Evolutionary conservation across 345 rosid genomes (phyloP), one percentile per base, ranked within the genome.

Genomic region (Eucalyptus curtisii): DNA sequence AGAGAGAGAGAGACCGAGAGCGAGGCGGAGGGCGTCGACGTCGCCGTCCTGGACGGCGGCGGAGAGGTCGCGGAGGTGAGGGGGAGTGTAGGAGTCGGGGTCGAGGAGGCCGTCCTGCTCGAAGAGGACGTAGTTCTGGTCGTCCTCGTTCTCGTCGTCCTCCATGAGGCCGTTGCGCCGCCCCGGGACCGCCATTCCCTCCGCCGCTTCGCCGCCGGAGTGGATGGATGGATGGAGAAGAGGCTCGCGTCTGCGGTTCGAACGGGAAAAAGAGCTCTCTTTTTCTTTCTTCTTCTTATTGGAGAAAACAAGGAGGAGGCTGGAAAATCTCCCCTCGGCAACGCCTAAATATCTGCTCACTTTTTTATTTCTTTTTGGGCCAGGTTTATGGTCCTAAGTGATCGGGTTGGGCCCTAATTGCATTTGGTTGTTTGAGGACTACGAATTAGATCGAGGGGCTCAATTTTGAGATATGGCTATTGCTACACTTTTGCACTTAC

Each of bases 171-270:
- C 98, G 88, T 95, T 96, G 90, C 92, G 95, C 86, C 92, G 91
- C 66, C 95, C 93, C 5, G 96, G 98, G 57, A 97, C 98, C 49
- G 99, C 99, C 99, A 97, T 96, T 22, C 31, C 45, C 68, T 22
- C 47, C 20, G 42, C 47, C 82, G 82, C 71, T 82, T 55, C 3
- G 13, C 8, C 66, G 10, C 19, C 20, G 37, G 47, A 15, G 42
- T 45, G 71, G n/a, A 55, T 55, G 61, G 61, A 55, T 52, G 61
- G 30, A 55, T 22, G 59, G 12, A 2, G 30, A 55, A 55, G 61
- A 55, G 61, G 30, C 61, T 22, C 12, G 30, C 61, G 24, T 55
- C 61, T 55, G 61, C 61, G 10, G 30, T 55, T 55, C 13, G 61
- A 25, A 55, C 61, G 61, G 61, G 6, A 55, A 9, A 55, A 55